Conservation (phyloP, 1,284 basidiomycete genomes). For the Dichomitus squalens region DNA sequence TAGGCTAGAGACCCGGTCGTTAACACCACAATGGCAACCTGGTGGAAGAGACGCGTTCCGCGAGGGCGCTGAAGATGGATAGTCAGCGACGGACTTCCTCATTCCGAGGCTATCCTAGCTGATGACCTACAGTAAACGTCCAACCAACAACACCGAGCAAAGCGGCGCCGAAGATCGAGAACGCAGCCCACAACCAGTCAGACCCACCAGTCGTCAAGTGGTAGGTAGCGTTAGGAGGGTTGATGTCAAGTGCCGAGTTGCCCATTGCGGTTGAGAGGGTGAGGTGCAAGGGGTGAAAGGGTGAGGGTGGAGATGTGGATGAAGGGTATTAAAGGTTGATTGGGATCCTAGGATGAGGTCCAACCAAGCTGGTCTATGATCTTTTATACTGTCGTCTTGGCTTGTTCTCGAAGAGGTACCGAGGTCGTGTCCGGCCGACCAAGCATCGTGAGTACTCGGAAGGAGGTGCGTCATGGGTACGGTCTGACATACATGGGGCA, state of each 20-base stretch:
- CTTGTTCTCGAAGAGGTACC: neutral
- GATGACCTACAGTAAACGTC: constrained; percentile 37
- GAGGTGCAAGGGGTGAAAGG: constrained; percentile 3
- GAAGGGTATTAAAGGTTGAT: too few species aligned
- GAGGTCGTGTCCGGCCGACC: constrained; percentile 2
- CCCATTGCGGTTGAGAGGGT: constrained; percentile 16
- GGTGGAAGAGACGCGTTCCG: constrained; percentile 50
- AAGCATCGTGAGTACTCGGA: constrained; percentile 16
- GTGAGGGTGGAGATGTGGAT: neutral
- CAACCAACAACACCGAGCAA: constrained; percentile 42
- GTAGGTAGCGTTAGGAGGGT: constrained; percentile 40
- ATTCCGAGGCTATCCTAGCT: constrained; percentile 20
- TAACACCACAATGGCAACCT: constrained; percentile 48
- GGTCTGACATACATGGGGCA: neutral
- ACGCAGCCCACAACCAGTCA: constrained; percentile 60
- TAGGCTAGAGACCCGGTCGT: constrained; percentile 46
- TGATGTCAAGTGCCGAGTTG: constrained; percentile 33
- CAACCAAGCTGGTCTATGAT: constrained; percentile 2
- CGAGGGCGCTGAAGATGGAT: constrained; percentile 35
- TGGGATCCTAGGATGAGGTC: constrained; percentile 2
- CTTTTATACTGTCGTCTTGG: constrained; percentile 9
- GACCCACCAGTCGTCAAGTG: constrained; percentile 45
- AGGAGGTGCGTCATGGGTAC: constrained; percentile 5
- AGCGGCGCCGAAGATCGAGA: constrained; percentile 47
- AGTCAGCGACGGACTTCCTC: neutral